These are phyloP conservation scores for Astraeus odoratus DNA, from an alignment of 768 basidiomycete genomes.

Conservation along the genomic window DNA sequence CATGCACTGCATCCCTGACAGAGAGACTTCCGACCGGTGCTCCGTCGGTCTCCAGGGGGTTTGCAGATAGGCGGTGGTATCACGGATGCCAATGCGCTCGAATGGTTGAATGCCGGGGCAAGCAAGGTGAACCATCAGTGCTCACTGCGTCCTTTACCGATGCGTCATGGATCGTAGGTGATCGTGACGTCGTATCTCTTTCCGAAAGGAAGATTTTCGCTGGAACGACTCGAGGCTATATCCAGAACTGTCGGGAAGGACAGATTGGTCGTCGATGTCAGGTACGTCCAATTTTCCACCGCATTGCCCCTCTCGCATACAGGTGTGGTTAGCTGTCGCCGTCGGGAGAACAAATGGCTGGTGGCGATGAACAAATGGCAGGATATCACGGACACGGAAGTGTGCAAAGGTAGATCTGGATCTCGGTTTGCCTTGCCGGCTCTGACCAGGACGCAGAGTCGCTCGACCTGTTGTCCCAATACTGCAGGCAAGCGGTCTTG, in stretches of 20 bases:
- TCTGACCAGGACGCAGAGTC: slow-evolving; percentile 45
- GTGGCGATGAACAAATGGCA: slow-evolving; percentile 99
- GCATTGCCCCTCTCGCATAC: background rate
- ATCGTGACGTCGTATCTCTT: slow-evolving; percentile 98
- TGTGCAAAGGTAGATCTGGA: slow-evolving; percentile 57
- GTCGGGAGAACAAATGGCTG: slow-evolving; percentile 70
- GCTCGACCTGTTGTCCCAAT: slow-evolving; percentile 64
- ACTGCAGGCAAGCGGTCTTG: slow-evolving; percentile 61
- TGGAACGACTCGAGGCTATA: slow-evolving; percentile 59
- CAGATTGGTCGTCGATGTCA: slow-evolving; percentile 89
- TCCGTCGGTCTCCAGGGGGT: slow-evolving; percentile 39
- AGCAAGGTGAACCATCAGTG: slow-evolving; percentile 56
- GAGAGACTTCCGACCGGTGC: slow-evolving; percentile 4
- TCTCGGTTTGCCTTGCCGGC: background rate
- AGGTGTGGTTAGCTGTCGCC: slow-evolving; percentile 63
- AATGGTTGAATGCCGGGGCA: slow-evolving; percentile 86
- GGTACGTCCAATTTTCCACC: slow-evolving; percentile 38
- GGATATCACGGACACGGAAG: slow-evolving; percentile 89
- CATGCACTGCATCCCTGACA: background rate
- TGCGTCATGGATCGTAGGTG: slow-evolving; percentile 46
- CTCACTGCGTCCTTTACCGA: slow-evolving; percentile 1
- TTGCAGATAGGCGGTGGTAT: slow-evolving; percentile 96
- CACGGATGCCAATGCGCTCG: slow-evolving; percentile 65
- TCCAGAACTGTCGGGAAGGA: slow-evolving; percentile 70
- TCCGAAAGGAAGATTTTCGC: slow-evolving; percentile 71